These are phyloP conservation scores for Globisporangium acanthophoron DNA, from an alignment of 352 stramenopile species.

Conservation along the genomic window DNA sequence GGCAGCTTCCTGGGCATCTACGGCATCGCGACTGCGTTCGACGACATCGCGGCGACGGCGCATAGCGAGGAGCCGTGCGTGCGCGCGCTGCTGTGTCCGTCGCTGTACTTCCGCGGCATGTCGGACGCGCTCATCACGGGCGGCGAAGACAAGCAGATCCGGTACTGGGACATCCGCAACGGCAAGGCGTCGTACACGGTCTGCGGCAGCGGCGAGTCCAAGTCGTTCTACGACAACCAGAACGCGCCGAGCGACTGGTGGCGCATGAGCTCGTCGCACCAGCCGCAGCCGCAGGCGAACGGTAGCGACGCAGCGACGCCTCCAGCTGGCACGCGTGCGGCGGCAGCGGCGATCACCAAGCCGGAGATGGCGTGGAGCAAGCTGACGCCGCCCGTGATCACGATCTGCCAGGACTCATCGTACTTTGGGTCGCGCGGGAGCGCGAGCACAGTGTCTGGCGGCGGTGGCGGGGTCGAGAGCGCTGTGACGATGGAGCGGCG, in stretches of 20 bases:
- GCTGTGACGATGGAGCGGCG: conserved; percentile 83
- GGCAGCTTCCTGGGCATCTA: conserved; percentile 79
- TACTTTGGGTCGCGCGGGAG: conserved; percentile 51
- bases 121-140: conserved; percentile 89
- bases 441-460: conserved; percentile 35
- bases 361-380: conserved; percentile 87
- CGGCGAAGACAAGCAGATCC: conserved; percentile 92
- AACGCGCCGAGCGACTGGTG: conserved; percentile 73
- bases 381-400: conserved; percentile 75
- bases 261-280: conserved; percentile 60
- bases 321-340: conserved; percentile 7
- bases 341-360: conserved; percentile 50
- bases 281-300: conserved; percentile 15
- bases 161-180: conserved; percentile 96
- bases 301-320: conserved; percentile 20
- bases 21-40: conserved; percentile 72
- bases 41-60: conserved; percentile 72
- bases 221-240: conserved; percentile 87
- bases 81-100: conserved; percentile 86
- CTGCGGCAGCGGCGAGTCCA: conserved; percentile 81
- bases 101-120: conserved; percentile 81
- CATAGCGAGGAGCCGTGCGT: conserved; percentile 78
- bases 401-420: conserved; percentile 80
- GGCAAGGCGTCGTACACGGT: conserved; percentile 93
- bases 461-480: conserved; percentile 55